Evolutionary conservation across 805 yeast genomes (phyloP).

Genomic region (baker's yeast (Saccharomyces cerevisiae)): DNA sequence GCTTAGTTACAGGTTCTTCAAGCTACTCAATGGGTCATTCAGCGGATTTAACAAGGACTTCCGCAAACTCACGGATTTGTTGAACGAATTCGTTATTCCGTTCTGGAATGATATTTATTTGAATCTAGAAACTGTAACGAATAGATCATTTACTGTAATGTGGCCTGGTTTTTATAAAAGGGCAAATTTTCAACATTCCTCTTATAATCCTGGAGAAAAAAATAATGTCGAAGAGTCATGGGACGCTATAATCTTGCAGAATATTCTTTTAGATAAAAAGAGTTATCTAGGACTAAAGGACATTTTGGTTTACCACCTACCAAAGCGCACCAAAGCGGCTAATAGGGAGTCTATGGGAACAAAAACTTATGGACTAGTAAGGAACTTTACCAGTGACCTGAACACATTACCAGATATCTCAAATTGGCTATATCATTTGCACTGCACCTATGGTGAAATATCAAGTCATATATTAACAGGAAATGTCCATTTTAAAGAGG

Average conservation of each 20-base stretch:
- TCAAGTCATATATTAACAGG: conserved; percentile 26
- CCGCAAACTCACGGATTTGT: conserved; percentile 18
- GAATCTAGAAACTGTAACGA: conserved; percentile 16
- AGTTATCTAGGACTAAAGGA: conserved; percentile 26
- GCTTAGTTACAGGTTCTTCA: conserved; percentile 23
- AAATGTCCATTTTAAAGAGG: conserved; percentile 22
- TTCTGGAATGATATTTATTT: conserved; percentile 27
- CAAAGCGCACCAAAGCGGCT: conserved; percentile 3
- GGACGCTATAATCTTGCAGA: conserved; percentile 24
- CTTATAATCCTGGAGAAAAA: background rate
- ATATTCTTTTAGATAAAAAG: conserved; percentile 22
- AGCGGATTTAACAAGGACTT: conserved; percentile 17
- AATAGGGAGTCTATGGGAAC: conserved; percentile 6
- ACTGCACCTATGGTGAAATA: conserved; percentile 19
- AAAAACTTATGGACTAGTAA: conserved; percentile 23
- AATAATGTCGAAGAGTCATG: conserved; percentile 12
- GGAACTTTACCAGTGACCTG: conserved; percentile 20
- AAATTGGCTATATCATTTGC: conserved; percentile 29
- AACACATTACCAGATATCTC: conserved; percentile 21
- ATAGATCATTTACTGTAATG: conserved; percentile 17
- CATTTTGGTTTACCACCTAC: conserved; percentile 26
- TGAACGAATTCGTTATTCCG: conserved; percentile 26
- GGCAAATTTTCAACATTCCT: conserved; percentile 16
- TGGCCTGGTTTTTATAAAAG: conserved; percentile 20
- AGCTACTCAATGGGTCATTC: conserved; percentile 19